Evolutionary conservation across 1,284 basidiomycete species (phyloP).

Genomic region (Trichosporon ovoides): DNA sequence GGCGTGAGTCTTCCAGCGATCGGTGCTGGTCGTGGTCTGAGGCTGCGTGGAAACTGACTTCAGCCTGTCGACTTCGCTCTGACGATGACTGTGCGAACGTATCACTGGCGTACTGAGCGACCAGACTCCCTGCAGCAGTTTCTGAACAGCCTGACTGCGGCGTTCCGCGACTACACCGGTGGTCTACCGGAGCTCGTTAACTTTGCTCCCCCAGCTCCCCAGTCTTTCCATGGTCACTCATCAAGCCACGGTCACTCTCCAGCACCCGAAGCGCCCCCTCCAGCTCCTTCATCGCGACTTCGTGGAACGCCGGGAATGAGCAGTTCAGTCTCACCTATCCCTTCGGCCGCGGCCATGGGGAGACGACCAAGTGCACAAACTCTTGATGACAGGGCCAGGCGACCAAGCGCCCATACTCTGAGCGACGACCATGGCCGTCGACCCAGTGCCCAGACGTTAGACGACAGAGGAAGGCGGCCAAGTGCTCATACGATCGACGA

Average conservation of each 20-base stretch:
- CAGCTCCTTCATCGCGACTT: not conserved
- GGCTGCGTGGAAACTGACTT: slow-evolving; percentile 2
- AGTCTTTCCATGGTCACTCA: not conserved
- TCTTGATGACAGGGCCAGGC: not conserved
- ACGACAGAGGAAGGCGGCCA: not conserved
- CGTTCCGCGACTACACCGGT: slow-evolving; percentile 63
- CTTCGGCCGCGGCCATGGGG: not conserved
- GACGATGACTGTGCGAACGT: slow-evolving; percentile 69
- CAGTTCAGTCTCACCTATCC: not conserved
- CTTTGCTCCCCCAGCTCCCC: slow-evolving; percentile 21
- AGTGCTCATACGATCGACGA: not conserved
- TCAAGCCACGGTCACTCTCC: not conserved
- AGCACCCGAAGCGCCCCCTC: not conserved
- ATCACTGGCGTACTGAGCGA: slow-evolving; percentile 78
- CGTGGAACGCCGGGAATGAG: not conserved
- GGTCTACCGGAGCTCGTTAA: slow-evolving; percentile 49
- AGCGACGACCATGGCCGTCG: not conserved
- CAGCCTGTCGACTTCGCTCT: slow-evolving; percentile 70
- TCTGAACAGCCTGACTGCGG: slow-evolving; percentile 60
- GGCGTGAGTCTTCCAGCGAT: slow-evolving; percentile 55
- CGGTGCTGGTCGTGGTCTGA: no score
- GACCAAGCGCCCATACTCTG: not conserved
- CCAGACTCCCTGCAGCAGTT: slow-evolving; percentile 61
- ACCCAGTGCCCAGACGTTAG: slow-evolving; percentile 1
- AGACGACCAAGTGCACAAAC: not conserved